These are phyloP conservation scores for Pythium biforme DNA, from an alignment of 352 stramenopile species.

Conservation along the genomic window DNA sequence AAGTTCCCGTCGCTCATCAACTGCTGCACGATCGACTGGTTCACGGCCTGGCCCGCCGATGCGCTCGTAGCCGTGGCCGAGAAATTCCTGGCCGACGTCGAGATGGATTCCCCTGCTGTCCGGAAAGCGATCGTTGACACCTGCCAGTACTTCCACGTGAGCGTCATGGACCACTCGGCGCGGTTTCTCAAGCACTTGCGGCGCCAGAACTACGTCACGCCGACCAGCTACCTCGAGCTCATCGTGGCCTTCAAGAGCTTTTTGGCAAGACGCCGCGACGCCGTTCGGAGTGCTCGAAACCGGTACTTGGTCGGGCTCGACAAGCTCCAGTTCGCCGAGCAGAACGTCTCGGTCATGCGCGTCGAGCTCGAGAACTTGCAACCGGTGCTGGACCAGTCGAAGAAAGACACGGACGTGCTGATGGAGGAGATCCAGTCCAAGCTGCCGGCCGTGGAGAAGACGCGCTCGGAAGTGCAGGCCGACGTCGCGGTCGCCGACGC, in stretches of 20 bases:
- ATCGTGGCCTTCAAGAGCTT: conserved; percentile 94
- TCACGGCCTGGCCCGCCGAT: conserved; percentile 93
- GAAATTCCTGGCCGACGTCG: conserved; percentile 90
- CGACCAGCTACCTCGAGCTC: conserved; percentile 94
- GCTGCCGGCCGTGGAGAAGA: conserved; percentile 86
- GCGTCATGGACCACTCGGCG: conserved; percentile 82
- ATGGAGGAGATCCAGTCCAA: conserved; percentile 95
- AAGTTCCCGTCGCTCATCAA: conserved; percentile 97
- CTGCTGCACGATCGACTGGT: conserved; percentile 98
- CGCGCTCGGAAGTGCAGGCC: conserved; percentile 73
- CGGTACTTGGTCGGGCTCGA: conserved; percentile 92
- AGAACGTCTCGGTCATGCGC: conserved; percentile 93
- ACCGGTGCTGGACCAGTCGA: conserved; percentile 89
- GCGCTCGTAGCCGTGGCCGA: conserved; percentile 92
- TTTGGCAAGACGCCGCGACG: conserved; percentile 75
- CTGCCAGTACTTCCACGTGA: conserved; percentile 93
- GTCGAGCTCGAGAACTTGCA: conserved; percentile 94
- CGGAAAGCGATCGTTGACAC: conserved; percentile 85
- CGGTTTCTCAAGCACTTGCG: conserved; percentile 82
- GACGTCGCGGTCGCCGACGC: conserved; percentile 75
- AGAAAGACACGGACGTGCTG: conserved; percentile 90
- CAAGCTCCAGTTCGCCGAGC: conserved; percentile 93
- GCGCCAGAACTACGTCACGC: conserved; percentile 95
- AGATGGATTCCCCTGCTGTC: conserved; percentile 81
- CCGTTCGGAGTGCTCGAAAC: conserved; percentile 78